Evolutionary conservation across 1,139 yeast genomes (phyloP).

Genomic region (Geotrichum citri-aurantii): DNA sequence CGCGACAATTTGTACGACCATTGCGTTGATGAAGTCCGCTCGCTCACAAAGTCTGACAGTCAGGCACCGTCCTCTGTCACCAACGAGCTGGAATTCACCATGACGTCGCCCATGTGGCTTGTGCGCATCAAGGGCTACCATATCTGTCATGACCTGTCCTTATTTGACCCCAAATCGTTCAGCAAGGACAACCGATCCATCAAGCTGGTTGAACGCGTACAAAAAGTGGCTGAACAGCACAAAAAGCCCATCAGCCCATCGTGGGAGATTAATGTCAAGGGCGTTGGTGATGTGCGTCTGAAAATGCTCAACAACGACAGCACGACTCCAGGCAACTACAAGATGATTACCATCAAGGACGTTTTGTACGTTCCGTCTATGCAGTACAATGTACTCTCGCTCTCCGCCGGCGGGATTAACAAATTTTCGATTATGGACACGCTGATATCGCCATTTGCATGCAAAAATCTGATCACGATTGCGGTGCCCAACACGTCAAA

Average conservation of each 20-base stretch:
- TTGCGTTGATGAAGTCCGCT: background rate
- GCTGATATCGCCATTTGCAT: background rate
- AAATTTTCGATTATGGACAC: background rate
- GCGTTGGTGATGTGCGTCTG: background rate
- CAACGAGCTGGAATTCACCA: background rate
- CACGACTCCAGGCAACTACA: background rate
- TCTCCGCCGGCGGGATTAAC: conserved; percentile 2
- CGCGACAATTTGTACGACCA: background rate
- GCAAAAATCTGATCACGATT: background rate
- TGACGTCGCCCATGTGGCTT: conserved; percentile 1
- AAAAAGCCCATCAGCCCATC: background rate
- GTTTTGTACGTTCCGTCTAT: conserved; percentile 9
- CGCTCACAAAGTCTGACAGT: background rate
- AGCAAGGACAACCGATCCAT: background rate
- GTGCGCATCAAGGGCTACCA: background rate
- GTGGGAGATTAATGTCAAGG: background rate
- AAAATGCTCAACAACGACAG: background rate
- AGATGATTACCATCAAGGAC: conserved; percentile 1
- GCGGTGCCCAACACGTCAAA: background rate
- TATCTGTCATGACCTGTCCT: background rate
- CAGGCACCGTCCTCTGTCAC: background rate
- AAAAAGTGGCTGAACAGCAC: background rate
- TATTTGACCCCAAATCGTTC: background rate
- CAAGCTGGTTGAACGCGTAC: conserved; percentile 1
- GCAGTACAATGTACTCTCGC: conserved; percentile 10